These are phyloP conservation scores for Hypoxylon fragiforme DNA, from an alignment of 495 filamentous ascomycete genomes.

Conservation along the genomic window DNA sequence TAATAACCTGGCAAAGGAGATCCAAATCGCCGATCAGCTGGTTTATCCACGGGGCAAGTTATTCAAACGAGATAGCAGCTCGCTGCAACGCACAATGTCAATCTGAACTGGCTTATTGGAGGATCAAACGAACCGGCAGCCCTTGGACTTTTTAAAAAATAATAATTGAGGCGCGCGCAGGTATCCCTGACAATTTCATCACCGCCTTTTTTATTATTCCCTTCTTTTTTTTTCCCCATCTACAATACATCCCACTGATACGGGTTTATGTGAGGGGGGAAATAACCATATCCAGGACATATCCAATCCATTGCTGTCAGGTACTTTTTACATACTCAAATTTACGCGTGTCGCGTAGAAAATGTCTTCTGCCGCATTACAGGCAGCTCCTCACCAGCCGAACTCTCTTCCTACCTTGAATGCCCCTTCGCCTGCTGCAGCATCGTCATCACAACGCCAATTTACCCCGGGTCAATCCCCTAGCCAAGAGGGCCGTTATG, in stretches of 20 bases:
- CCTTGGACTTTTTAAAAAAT: constrained; percentile 20
- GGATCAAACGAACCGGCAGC: constrained; percentile 36
- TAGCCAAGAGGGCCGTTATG: constrained; percentile 49
- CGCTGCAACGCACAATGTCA: constrained; percentile 32
- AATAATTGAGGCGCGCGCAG: constrained; percentile 17
- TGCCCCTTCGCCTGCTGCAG: constrained; percentile 48
- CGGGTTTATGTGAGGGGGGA: too few species aligned
- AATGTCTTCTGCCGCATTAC: constrained; percentile 62
- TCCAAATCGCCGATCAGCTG: constrained; percentile 32
- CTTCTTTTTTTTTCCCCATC: constrained; percentile 3
- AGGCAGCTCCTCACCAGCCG: constrained; percentile 56
- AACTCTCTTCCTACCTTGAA: constrained; percentile 50
- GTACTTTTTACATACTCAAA: constrained; percentile 4
- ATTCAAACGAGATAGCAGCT: constrained; percentile 30
- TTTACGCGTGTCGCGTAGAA: constrained; percentile 40
- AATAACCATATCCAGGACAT: too few species aligned
- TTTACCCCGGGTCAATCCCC: constrained; percentile 46
- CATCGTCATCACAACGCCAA: constrained; percentile 51
- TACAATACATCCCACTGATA: constrained; percentile 12
- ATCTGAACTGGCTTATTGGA: constrained; percentile 38
- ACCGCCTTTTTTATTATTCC: not conserved
- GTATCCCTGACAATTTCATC: constrained; percentile 13
- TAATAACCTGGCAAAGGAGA: constrained; percentile 23
- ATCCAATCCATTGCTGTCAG: constrained; percentile 9
- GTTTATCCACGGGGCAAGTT: constrained; percentile 31